Evolutionary conservation across 257 asterid genomes (phyloP), one percentile per base, ranked within the genome.

Genomic region (Handroanthus guayacan): DNA sequence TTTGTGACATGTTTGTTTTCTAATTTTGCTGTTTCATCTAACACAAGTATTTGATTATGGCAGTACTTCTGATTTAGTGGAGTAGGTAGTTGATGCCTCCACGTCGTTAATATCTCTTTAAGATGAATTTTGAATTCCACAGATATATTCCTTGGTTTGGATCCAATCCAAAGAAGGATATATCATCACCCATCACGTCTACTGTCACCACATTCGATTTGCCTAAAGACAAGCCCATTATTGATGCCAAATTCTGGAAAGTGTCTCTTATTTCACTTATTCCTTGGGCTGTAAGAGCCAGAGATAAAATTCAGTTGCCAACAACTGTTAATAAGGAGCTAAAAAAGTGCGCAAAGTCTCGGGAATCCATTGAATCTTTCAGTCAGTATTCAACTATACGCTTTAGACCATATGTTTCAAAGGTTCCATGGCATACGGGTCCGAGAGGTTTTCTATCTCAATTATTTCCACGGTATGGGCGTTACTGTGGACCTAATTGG

Each of bases 381-480:
- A 12, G 84, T 51, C 88, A 80, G 71, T 82, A 84, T 54, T 81
- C 97, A 50, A 50, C 67, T 9, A 74, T 90, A 78, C 94, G 97
- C n/a, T 94, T 92, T 69, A 87, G 97, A 79, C 98, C 98, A 3
- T 94, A 94, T 31, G 97, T 88, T 52, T 89, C 96, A 36, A 92
- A 87, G 84, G 97, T 94, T 75, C 98, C 97, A 25, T 94, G 98
- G 98, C 98, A 94, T 78, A 92, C 96, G 25, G 98, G 98, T 63
- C 81, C 89, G 50, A 81, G 97, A 83, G 98, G 93, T 51, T 83
- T 92, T 68, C 88, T 94, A 45, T 94, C 97, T 31, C 97, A 92
- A 45, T 55, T 94, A 56, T 94, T 94, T 77, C 98, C 98, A 3
- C 83, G 98, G 43, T 94, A 94, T 61, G 98, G 98, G 43, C 93